A percentile compares a stretch with the other conserved stretches of the same genome.
phyloP scores from a whole-genome alignment of 2,329 filamentous ascomycete genomes.

The Rhinocladiella mackenziei region DNA sequence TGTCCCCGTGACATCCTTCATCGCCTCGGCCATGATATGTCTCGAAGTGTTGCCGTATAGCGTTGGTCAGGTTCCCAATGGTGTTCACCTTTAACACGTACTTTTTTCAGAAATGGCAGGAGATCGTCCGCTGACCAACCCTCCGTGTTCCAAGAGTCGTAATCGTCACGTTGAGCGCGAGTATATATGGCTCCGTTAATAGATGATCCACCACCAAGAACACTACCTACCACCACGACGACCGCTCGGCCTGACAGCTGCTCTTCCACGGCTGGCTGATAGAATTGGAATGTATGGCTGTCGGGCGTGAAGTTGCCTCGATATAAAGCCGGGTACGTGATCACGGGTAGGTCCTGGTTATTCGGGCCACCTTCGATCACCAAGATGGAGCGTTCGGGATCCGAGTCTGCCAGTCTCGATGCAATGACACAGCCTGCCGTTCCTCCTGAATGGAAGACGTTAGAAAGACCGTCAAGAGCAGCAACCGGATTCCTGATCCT shows the following conservation, averaged over 20 bases:
- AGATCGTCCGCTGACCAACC: constrained; percentile 54
- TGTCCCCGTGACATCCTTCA: constrained; percentile 47
- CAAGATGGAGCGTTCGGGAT: constrained; percentile 49
- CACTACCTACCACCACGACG: constrained; percentile 44
- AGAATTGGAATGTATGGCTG: constrained; percentile 51
- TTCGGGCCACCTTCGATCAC: constrained; percentile 54
- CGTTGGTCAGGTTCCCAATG: too few relatives aligned
- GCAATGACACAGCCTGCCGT: constrained; percentile 50
- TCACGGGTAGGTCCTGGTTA: constrained; percentile 48
- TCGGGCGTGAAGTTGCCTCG: constrained; percentile 46
- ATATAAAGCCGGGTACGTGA: constrained; percentile 53
- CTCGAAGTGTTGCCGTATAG: constrained; percentile 55
- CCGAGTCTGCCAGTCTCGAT: constrained; percentile 49
- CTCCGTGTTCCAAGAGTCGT: constrained; percentile 50
- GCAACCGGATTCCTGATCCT: background rate
- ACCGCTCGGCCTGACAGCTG: constrained; percentile 29
- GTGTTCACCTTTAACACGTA: too few relatives aligned
- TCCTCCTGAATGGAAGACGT: constrained; percentile 43
- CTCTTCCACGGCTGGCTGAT: constrained; percentile 46
- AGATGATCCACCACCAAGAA: constrained; percentile 60
- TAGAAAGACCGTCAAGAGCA: too few relatives aligned
- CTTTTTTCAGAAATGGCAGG: constrained; percentile 51
- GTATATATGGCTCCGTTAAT: constrained; percentile 56
- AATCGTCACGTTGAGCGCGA: constrained; percentile 38
- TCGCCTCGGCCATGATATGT: constrained; percentile 51